These are phyloP conservation scores for Penicillium dipodomyicola DNA, from an alignment of 495 filamentous ascomycete genomes.

Conservation along the genomic window DNA sequence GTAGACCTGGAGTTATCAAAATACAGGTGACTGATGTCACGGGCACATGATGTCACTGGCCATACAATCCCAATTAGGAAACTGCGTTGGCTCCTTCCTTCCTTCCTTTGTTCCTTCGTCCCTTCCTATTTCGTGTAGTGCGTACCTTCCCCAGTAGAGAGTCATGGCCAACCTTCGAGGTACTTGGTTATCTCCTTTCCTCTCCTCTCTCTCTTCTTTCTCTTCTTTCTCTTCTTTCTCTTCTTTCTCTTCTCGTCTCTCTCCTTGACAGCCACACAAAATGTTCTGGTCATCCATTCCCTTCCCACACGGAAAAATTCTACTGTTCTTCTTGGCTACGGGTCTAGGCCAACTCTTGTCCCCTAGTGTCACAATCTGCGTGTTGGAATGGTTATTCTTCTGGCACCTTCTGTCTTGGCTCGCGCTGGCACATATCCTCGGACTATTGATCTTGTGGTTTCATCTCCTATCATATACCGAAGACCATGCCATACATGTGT, in stretches of 20 bases:
- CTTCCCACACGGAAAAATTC: background rate
- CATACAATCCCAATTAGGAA: constrained; percentile 1
- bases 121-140: background rate
- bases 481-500: background rate
- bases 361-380: background rate
- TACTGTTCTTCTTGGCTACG: background rate
- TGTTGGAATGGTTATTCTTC: background rate
- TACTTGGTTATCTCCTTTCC: background rate
- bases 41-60: constrained; percentile 10
- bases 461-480: background rate
- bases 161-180: background rate
- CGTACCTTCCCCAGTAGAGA: background rate
- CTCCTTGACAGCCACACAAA: background rate
- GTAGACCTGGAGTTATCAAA: no score
- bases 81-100: background rate
- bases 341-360: background rate
- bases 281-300: background rate
- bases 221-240: background rate
- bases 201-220: no score
- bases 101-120: background rate
- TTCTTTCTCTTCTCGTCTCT: background rate
- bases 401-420: background rate
- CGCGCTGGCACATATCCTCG: background rate
- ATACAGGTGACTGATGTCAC: constrained; percentile 14
- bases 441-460: background rate